Conservation (phyloP, 2,329 filamentous ascomycete genomes). For the Blumeria graminis region DNA sequence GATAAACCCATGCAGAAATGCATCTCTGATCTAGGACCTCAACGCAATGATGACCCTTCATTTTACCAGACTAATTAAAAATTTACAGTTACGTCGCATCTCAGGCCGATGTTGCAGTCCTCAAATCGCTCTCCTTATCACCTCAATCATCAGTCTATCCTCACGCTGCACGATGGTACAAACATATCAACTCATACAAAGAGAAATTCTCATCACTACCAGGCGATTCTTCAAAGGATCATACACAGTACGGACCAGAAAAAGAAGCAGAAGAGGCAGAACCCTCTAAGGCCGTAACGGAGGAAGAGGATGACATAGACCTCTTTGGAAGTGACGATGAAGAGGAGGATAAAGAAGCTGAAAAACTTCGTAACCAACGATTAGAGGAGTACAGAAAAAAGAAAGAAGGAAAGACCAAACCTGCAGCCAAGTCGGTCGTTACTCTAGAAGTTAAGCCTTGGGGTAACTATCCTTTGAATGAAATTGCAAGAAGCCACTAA, state of each 20-base stretch:
- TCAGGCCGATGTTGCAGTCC: constrained; percentile 89
- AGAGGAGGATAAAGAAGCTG: constrained; percentile 79
- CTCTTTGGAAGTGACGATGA: constrained; percentile 86
- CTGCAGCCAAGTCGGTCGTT: constrained; percentile 83
- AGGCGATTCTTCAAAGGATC: constrained; percentile 73
- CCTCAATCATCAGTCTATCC: constrained; percentile 76
- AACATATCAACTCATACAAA: constrained; percentile 87
- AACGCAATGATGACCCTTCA: no score
- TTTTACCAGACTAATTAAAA: neutral
- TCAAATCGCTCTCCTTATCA: constrained; percentile 59
- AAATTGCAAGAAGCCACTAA: no score
- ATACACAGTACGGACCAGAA: constrained; percentile 81
- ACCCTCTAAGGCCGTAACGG: constrained; percentile 56
- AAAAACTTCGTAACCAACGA: constrained; percentile 62
- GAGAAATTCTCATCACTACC: constrained; percentile 76
- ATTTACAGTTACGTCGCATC: constrained; percentile 31
- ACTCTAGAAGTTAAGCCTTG: constrained; percentile 96
- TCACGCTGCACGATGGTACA: constrained; percentile 92
- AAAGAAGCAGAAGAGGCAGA: constrained; percentile 52
- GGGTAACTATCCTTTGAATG: no score
- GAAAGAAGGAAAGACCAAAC: constrained; percentile 86
- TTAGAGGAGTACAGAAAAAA: constrained; percentile 88
- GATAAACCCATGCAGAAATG: constrained; percentile 51
- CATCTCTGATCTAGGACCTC: constrained; percentile 38
- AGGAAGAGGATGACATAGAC: constrained; percentile 71